Conservation (phyloP, 164 flowering plant species). For the Vitis rupestris region DNA sequence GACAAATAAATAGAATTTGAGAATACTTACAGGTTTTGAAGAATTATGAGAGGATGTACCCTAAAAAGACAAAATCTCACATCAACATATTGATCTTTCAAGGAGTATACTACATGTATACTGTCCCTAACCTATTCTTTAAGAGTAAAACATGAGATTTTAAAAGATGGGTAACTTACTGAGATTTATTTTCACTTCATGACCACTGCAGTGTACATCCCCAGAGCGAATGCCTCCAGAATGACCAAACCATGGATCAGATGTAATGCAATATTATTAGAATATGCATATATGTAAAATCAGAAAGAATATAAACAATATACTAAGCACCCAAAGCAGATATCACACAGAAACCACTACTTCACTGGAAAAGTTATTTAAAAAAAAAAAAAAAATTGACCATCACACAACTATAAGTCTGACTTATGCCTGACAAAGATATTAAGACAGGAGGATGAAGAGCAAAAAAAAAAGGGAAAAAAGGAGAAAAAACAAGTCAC, state of each 20-base stretch:
- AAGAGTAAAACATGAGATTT: background rate
- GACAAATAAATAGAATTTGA: background rate
- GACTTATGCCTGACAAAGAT: too few relatives aligned
- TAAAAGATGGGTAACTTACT: slow-evolving; percentile 23
- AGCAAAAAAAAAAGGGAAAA: background rate
- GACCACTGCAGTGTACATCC: slow-evolving; percentile 33
- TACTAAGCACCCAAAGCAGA: background rate
- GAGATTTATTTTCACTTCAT: slow-evolving; percentile 10
- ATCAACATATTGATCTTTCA: background rate
- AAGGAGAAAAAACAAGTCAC: background rate
- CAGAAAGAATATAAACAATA: background rate
- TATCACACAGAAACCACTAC: too few relatives aligned
- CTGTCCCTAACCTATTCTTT: background rate
- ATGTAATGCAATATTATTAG: slow-evolving; percentile 38
- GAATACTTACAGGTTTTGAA: slow-evolving; percentile 19
- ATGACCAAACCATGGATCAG: slow-evolving; percentile 59
- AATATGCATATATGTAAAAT: slow-evolving; percentile 5
- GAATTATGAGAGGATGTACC: background rate
- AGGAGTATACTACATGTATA: background rate
- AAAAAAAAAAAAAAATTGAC: too few relatives aligned
- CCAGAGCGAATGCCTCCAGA: slow-evolving; percentile 66
- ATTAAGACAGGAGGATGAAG: too few relatives aligned
- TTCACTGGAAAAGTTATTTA: too few relatives aligned
- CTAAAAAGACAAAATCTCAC: background rate
- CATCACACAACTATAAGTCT: too few relatives aligned